These are phyloP conservation scores for Schwanniomyces etchellsii DNA, from an alignment of 1,139 yeast species.

Conservation along the genomic window DNA sequence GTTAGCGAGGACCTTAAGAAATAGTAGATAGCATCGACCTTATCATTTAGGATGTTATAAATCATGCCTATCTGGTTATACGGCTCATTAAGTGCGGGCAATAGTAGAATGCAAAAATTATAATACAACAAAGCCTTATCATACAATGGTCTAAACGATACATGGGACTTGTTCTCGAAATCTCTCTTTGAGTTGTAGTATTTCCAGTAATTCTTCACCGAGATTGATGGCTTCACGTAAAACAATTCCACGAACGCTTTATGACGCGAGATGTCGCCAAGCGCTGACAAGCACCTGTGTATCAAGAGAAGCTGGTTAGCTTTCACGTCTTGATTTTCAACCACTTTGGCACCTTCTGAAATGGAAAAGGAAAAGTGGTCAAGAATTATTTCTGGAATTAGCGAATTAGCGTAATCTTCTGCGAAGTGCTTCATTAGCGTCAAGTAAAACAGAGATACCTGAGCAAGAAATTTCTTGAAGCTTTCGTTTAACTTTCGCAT, in stretches of 20 bases:
- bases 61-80: conserved; percentile 62
- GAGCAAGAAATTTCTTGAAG: conserved; percentile 43
- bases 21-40: conserved; percentile 34
- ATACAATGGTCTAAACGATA: conserved; percentile 13
- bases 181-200: conserved; percentile 19
- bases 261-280: conserved; percentile 61
- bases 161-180: background rate
- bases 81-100: conserved; percentile 66
- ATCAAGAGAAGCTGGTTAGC: conserved; percentile 43
- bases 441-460: conserved; percentile 42
- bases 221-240: conserved; percentile 31
- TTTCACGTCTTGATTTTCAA: conserved; percentile 18
- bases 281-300: conserved; percentile 49
- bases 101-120: conserved; percentile 44
- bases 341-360: conserved; percentile 10
- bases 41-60: conserved; percentile 32
- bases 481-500: conserved; percentile 50
- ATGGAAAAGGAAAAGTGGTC: conserved; percentile 17
- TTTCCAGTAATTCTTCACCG: conserved; percentile 30
- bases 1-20: conserved; percentile 56
- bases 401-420: conserved; percentile 28
- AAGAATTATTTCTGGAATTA: conserved; percentile 24
- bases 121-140: conserved; percentile 41
- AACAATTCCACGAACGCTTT: conserved; percentile 40
- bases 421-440: conserved; percentile 31